Percentiles rank a stretch among this genome's conserved stretches.
Conservation (phyloP, 768 basidiomycete genomes). For the Amanita subjunquillea region DNA sequence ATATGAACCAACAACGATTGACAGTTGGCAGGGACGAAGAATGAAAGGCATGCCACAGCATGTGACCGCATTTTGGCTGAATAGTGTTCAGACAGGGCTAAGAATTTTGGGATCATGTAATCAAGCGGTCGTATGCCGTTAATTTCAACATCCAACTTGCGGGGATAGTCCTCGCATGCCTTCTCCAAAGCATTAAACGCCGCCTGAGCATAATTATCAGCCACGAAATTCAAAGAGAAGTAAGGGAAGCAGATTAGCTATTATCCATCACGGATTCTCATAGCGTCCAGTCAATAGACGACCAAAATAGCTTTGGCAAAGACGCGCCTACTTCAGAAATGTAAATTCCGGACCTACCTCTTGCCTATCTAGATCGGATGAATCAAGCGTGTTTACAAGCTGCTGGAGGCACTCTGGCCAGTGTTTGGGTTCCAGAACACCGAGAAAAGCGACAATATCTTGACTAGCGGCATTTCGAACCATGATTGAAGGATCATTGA, state of each 20-base stretch:
- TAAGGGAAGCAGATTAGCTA: slow-evolving; percentile 1
- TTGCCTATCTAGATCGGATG: slow-evolving; percentile 62
- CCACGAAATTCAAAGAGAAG: background rate
- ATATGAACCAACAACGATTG: slow-evolving; percentile 87
- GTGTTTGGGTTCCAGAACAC: slow-evolving; percentile 78
- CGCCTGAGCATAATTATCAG: slow-evolving; percentile 34
- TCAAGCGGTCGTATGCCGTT: slow-evolving; percentile 89
- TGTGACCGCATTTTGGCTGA: slow-evolving; percentile 86
- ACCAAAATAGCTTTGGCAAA: slow-evolving; percentile 2
- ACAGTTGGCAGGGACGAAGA: slow-evolving; percentile 80
- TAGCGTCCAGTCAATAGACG: background rate
- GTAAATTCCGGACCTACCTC: slow-evolving; percentile 52
- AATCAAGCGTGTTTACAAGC: slow-evolving; percentile 73
- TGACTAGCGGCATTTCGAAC: slow-evolving; percentile 92
- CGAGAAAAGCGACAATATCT: slow-evolving; percentile 84
- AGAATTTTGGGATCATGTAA: slow-evolving; percentile 94
- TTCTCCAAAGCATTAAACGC: slow-evolving; percentile 93
- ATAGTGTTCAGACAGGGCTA: slow-evolving; percentile 77
- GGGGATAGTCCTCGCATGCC: slow-evolving; percentile 93
- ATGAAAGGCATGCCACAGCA: slow-evolving; percentile 89
- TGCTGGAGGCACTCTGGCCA: slow-evolving; percentile 94
- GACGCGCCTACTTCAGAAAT: slow-evolving; percentile 3
- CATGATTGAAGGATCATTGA: slow-evolving; percentile 73
- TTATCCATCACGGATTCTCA: slow-evolving; percentile 4
- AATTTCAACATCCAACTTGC: slow-evolving; percentile 91